Percentiles rank a stretch among this genome's conserved stretches.
These are phyloP conservation scores for Lentinula aciculospora DNA, from an alignment of 768 basidiomycete genomes.

Conservation along the genomic window DNA sequence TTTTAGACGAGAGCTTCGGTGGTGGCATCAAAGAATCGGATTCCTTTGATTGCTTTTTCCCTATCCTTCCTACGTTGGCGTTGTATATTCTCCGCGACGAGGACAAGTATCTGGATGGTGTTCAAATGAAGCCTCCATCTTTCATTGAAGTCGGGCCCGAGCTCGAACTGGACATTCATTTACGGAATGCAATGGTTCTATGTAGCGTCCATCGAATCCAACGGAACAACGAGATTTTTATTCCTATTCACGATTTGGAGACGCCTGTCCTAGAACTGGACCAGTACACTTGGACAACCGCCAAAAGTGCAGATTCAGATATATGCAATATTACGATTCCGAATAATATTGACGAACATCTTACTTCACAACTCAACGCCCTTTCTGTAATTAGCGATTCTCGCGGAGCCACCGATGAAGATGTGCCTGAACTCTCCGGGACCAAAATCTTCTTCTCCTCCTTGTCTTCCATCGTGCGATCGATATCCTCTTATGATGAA, in stretches of 20 bases:
- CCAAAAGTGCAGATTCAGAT: not conserved
- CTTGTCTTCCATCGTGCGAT: constrained; percentile 43
- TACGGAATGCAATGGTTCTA: constrained; percentile 55
- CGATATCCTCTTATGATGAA: constrained; percentile 51
- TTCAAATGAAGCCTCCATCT: constrained; percentile 15
- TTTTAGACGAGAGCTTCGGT: constrained; percentile 43
- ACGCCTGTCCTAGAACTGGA: constrained; percentile 1
- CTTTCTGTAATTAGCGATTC: not conserved
- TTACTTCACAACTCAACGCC: not conserved
- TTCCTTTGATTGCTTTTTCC: constrained; percentile 48
- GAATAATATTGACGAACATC: not conserved
- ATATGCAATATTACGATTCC: not conserved
- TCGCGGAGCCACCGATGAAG: not conserved
- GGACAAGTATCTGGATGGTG: constrained; percentile 14
- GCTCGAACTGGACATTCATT: constrained; percentile 48
- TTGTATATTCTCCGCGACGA: constrained; percentile 43
- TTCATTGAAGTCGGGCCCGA: constrained; percentile 45
- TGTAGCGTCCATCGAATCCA: constrained; percentile 37
- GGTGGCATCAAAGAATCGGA: constrained; percentile 26
- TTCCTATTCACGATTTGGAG: not conserved
- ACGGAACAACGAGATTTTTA: not conserved
- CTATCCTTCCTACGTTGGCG: constrained; percentile 46
- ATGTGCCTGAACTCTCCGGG: not conserved
- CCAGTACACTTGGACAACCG: not conserved
- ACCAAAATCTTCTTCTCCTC: constrained; percentile 46